A percentile compares a stretch with the other conserved stretches of the same genome.
phyloP scores from a whole-genome alignment of 805 yeast genomes.

The Lipomyces japonicus region DNA sequence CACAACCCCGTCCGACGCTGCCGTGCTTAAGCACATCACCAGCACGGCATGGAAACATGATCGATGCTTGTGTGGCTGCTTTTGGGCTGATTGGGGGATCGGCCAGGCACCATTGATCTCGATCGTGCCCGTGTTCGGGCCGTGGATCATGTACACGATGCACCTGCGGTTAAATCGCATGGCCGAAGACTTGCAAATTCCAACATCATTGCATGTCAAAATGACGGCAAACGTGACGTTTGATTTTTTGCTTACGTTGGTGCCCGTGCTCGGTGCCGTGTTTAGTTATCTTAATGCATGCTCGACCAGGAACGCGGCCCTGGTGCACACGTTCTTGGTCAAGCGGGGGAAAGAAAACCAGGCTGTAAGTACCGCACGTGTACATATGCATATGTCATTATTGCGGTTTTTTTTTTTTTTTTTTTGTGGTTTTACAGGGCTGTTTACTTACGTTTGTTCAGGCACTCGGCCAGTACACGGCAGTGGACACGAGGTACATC shows the following conservation, averaged over 20 bases:
- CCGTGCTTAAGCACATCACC: constrained; percentile 70
- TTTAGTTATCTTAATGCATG: constrained; percentile 80
- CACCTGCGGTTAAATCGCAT: constrained; percentile 63
- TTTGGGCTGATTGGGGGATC: constrained; percentile 40
- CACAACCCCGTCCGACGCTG: constrained; percentile 56
- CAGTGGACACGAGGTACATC: constrained; percentile 5
- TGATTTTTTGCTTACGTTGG: constrained; percentile 69
- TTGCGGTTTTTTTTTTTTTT: neutral
- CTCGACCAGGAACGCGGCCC: constrained; percentile 83
- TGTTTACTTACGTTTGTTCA: neutral
- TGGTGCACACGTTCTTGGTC: constrained; percentile 54
- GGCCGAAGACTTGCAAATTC: constrained; percentile 60
- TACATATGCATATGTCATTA: neutral
- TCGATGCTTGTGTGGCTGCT: constrained; percentile 74
- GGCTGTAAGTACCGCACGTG: constrained; percentile 9
- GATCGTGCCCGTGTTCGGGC: constrained; percentile 80
- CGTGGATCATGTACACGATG: constrained; percentile 70
- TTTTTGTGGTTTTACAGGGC: neutral
- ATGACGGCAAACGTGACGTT: constrained; percentile 71
- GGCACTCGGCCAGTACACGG: constrained; percentile 11
- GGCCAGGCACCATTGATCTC: constrained; percentile 37
- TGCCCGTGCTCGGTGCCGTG: constrained; percentile 76
- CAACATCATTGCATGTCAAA: constrained; percentile 56
- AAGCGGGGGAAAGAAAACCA: constrained; percentile 29
- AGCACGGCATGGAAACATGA: constrained; percentile 85